These are phyloP conservation scores for Epithemia pelagica DNA, from an alignment of 108 stramenopile species.

Conservation along the genomic window DNA sequence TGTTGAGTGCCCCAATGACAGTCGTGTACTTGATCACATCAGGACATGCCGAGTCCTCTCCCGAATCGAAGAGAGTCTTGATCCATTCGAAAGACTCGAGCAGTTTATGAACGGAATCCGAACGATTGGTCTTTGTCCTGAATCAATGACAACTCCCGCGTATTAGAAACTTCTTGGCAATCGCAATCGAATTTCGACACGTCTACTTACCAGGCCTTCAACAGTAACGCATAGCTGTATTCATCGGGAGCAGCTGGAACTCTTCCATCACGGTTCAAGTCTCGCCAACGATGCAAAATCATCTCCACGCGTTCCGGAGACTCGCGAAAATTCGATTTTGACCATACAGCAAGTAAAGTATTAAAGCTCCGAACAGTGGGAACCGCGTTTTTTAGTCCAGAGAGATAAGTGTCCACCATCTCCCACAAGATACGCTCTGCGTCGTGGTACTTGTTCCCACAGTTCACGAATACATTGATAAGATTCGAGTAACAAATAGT, in stretches of 20 bases:
- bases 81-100: constrained; percentile 8
- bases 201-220: constrained; percentile 13
- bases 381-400: background rate
- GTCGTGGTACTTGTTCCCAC: background rate
- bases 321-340: constrained; percentile 2
- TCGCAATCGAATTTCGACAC: background rate
- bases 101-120: background rate
- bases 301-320: constrained; percentile 5
- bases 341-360: constrained; percentile 14
- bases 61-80: background rate
- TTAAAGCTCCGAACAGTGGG: constrained; percentile 14
- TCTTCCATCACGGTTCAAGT: background rate
- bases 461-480: constrained; percentile 9
- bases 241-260: background rate
- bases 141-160: background rate
- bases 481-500: constrained; percentile 11
- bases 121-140: constrained; percentile 7
- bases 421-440: constrained; percentile 11
- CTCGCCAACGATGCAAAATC: constrained; percentile 6
- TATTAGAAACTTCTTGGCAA: background rate
- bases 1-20: background rate
- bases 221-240: constrained; percentile 7
- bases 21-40: constrained; percentile 18
- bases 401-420: constrained; percentile 7
- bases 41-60: constrained; percentile 4